These are phyloP conservation scores for Rhodotorula sp. DNA, from an alignment of 1,284 basidiomycete species.

Conservation along the genomic window DNA sequence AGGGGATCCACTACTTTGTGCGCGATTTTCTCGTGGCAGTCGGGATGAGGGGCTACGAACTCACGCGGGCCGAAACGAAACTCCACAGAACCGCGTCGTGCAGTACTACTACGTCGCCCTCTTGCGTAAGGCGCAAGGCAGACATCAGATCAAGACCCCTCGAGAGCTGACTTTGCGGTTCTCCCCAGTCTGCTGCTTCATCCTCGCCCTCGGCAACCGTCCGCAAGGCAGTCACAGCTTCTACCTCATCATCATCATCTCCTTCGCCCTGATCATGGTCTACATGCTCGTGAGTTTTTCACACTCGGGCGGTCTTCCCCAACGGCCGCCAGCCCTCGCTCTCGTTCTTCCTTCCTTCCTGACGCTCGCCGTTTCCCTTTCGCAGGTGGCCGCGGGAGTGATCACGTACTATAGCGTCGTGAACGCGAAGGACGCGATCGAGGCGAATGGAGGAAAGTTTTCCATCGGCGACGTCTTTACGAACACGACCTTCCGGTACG, in stretches of 20 bases:
- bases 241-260: conserved; percentile 76
- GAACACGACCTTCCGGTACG: conserved; percentile 68
- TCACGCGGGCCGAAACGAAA: neutral
- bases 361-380: neutral
- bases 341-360: no score
- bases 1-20: conserved; percentile 55
- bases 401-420: conserved; percentile 74
- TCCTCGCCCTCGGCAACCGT: conserved; percentile 85
- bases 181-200: conserved; percentile 77
- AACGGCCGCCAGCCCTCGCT: no score
- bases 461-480: conserved; percentile 62
- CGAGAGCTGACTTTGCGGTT: neutral
- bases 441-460: conserved; percentile 54
- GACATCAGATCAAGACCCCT: neutral
- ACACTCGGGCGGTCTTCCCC: no score
- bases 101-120: conserved; percentile 80
- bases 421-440: conserved; percentile 56
- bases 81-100: conserved; percentile 63
- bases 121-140: conserved; percentile 12
- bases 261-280: conserved; percentile 81
- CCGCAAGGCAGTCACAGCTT: conserved; percentile 82
- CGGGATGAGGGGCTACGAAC: neutral
- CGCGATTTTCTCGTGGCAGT: neutral
- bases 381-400: conserved; percentile 69
- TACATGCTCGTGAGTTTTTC: conserved; percentile 74